Percentiles rank a stretch among this genome's conserved stretches.
phyloP scores from a whole-genome alignment of 805 yeast species.

The Candida silvicultrix region DNA sequence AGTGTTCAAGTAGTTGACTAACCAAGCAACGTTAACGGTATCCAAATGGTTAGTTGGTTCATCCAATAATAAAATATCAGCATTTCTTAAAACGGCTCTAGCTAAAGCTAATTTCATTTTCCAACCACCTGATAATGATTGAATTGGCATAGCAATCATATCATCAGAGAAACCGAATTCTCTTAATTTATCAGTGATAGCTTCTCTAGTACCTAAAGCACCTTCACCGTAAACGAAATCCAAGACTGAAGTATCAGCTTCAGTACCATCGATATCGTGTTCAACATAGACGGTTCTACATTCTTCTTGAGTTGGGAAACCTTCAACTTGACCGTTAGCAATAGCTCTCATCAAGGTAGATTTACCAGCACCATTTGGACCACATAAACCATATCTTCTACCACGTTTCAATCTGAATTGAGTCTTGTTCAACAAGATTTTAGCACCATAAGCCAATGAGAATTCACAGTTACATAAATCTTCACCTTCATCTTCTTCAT shows the following conservation, averaged over 20 bases:
- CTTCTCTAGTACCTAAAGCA: slow-evolving; percentile 59
- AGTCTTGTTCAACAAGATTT: slow-evolving; percentile 98
- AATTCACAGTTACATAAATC: slow-evolving; percentile 99
- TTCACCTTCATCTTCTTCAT: slow-evolving; percentile 98
- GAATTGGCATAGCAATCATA: slow-evolving; percentile 90
- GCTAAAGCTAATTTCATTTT: slow-evolving; percentile 99
- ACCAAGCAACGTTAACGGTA: slow-evolving; percentile 99
- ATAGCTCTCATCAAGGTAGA: slow-evolving; percentile 97
- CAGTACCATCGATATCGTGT: slow-evolving; percentile 98
- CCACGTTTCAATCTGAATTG: slow-evolving; percentile 98
- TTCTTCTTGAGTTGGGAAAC: slow-evolving; percentile 99
- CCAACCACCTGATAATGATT: slow-evolving; percentile 99
- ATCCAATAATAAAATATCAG: slow-evolving; percentile 95
- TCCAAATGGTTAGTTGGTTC: slow-evolving; percentile 99
- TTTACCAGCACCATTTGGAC: slow-evolving; percentile 99
- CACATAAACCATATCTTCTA: slow-evolving; percentile 98
- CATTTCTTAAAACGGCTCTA: slow-evolving; percentile 97
- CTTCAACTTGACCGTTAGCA: slow-evolving; percentile 98
- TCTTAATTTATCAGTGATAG: slow-evolving; percentile 64
- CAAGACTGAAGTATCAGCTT: slow-evolving; percentile 90
- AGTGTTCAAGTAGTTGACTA: slow-evolving; percentile 97
- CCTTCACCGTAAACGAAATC: slow-evolving; percentile 87
- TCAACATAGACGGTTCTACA: slow-evolving; percentile 99
- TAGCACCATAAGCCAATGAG: slow-evolving; percentile 99
- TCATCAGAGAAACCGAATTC: slow-evolving; percentile 94